phyloP scores from a whole-genome alignment of 768 basidiomycete genomes.

The Russula sp. region DNA sequence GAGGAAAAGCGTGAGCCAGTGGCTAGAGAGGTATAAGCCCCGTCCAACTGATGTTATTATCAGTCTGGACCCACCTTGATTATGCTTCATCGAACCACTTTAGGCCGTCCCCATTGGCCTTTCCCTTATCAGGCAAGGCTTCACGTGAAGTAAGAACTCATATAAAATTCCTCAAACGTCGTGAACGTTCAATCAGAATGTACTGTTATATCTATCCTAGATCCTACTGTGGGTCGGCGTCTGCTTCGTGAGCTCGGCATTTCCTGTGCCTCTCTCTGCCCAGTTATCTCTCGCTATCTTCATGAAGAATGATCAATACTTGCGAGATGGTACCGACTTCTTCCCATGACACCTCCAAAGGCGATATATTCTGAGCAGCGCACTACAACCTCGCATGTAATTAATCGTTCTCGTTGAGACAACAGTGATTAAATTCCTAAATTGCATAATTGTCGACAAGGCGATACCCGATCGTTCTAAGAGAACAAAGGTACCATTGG shows the following conservation, averaged over 20 bases:
- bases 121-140: not conserved
- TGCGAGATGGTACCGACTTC: not conserved
- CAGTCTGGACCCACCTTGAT: conserved; percentile 3
- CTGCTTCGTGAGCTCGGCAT: not conserved
- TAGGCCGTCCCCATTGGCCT: not conserved
- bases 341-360: not conserved
- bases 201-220: too few relatives aligned
- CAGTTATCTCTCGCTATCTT: not conserved
- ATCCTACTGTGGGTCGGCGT: not conserved
- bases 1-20: too few relatives aligned
- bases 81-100: not conserved
- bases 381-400: not conserved
- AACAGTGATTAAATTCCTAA: not conserved
- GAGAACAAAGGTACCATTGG: not conserved
- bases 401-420: not conserved
- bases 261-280: not conserved
- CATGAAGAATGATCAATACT: not conserved
- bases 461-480: not conserved
- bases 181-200: conserved; percentile 20
- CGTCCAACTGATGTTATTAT: too few relatives aligned
- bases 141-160: conserved; percentile 12
- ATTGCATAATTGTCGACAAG: not conserved
- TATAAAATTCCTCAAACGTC: not conserved
- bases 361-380: not conserved
- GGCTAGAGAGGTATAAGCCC: too few relatives aligned